Evolutionary conservation across 73 alveolate species (phyloP).

Genomic region (Breviolum minutum): DNA sequence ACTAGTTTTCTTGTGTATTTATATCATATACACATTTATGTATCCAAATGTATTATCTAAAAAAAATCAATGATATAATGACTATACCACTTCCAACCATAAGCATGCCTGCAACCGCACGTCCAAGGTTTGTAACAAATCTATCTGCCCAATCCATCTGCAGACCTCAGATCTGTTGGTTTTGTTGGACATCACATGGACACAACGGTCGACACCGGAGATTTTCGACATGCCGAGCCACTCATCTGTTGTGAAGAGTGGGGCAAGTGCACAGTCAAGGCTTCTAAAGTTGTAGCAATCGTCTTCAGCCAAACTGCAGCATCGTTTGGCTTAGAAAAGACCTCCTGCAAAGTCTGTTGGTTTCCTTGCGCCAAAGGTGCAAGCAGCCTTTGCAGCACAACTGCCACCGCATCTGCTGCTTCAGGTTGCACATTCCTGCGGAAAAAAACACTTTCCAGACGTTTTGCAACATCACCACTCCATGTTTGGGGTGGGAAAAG

Average conservation of each 20-base stretch:
- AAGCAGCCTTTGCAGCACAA: background rate
- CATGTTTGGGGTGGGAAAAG: too few relatives aligned
- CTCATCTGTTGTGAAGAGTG: background rate
- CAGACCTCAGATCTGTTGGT: background rate
- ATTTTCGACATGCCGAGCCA: background rate
- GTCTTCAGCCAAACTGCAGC: slow-evolving; percentile 57
- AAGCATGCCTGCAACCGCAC: background rate
- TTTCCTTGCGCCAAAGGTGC: background rate
- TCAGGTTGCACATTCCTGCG: slow-evolving; percentile 4
- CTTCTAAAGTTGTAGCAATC: background rate
- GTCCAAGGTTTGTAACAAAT: background rate
- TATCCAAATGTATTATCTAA: background rate
- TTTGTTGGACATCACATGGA: background rate
- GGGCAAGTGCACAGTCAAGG: background rate
- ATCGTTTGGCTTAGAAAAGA: background rate
- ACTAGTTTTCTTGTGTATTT: background rate
- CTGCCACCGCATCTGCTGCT: slow-evolving; percentile 25
- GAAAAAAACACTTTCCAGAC: too few relatives aligned
- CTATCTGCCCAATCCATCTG: slow-evolving; percentile 29
- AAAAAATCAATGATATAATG: too few relatives aligned
- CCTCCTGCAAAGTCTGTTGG: background rate
- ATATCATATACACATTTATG: background rate
- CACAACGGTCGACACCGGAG: background rate
- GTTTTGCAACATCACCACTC: too few relatives aligned
- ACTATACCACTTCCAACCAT: background rate